Evolutionary conservation across 2,329 filamentous ascomycete genomes (phyloP).

Genomic region (Tetracladium maxilliforme): DNA sequence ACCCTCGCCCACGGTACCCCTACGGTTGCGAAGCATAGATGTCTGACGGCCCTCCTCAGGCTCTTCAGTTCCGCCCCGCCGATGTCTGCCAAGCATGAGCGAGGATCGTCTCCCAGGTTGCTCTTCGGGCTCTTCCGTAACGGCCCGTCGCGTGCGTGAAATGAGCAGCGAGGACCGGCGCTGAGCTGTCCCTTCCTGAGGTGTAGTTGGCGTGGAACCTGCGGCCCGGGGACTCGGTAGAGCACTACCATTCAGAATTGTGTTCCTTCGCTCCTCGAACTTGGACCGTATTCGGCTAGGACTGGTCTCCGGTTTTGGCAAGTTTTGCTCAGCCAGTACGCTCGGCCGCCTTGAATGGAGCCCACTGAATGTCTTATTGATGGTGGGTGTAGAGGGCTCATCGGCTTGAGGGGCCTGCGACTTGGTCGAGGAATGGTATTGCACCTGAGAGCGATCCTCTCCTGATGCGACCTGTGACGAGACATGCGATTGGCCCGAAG

Average conservation of each 20-base stretch:
- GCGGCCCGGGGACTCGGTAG: conserved; percentile 5
- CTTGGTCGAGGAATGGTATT: neutral
- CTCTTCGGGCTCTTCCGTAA: conserved; percentile 1
- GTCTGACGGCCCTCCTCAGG: conserved; percentile 23
- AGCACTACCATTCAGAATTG: conserved; percentile 12
- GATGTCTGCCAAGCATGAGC: conserved; percentile 26
- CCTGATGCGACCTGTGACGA: conserved; percentile 2
- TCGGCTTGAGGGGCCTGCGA: conserved; percentile 3
- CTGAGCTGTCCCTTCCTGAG: conserved; percentile 15
- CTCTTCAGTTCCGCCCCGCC: conserved; percentile 14
- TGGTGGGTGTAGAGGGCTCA: conserved; percentile 5
- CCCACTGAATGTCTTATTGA: conserved; percentile 1
- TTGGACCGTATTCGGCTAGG: conserved; percentile 12
- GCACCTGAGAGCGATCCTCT: neutral
- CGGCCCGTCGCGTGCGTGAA: conserved; percentile 7
- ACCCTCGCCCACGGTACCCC: conserved; percentile 29
- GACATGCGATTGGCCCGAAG: conserved; percentile 6
- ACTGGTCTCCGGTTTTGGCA: conserved; percentile 6
- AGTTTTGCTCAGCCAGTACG: conserved; percentile 3
- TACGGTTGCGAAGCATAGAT: conserved; percentile 27
- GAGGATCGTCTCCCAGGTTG: conserved; percentile 37
- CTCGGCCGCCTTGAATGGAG: neutral
- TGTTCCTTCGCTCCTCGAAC: conserved; percentile 16
- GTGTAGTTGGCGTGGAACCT: conserved; percentile 9
- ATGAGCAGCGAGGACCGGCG: conserved; percentile 31